A percentile compares a stretch with the other conserved stretches of the same genome.
Evolutionary conservation across 23 red algal genomes (phyloP).

Genomic region (Gracilaria caudata): DNA sequence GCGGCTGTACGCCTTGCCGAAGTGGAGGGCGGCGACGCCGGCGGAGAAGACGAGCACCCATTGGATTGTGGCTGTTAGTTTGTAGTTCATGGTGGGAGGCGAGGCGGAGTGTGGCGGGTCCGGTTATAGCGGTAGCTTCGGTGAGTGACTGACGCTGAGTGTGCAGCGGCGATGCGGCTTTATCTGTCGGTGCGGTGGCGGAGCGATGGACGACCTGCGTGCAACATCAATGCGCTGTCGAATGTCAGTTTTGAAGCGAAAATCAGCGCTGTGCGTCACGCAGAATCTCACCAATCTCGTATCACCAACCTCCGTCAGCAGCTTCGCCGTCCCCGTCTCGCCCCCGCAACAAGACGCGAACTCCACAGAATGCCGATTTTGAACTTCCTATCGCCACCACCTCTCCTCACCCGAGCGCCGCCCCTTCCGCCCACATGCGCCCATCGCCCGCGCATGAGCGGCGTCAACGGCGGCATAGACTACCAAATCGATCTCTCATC

Average conservation of each 20-base stretch:
- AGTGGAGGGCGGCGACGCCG: constrained; percentile 45
- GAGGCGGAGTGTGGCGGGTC: neutral
- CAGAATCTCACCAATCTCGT: no score
- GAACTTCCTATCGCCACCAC: neutral
- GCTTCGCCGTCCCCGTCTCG: no score
- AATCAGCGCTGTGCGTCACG: no score
- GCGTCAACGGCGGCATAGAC: constrained; percentile 95
- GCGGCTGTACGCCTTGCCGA: constrained; percentile 62
- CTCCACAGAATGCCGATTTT: no score
- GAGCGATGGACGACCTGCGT: no score
- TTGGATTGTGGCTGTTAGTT: constrained; percentile 55
- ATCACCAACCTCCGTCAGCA: no score
- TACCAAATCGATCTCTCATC: constrained; percentile 78
- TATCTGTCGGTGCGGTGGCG: neutral
- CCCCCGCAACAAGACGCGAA: no score
- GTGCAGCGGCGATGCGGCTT: no score
- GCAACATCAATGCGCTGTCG: no score
- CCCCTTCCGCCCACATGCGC: neutral
- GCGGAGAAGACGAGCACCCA: constrained; percentile 49
- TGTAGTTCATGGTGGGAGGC: constrained; percentile 53
- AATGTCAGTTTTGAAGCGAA: no score
- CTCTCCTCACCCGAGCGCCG: neutral
- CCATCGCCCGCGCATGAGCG: constrained; percentile 63
- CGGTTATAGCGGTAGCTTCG: no score
- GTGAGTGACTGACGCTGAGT: no score